These are phyloP conservation scores for Stenogyne calaminthoides DNA, from an alignment of 305 asterid genomes.

Conservation along the genomic window DNA sequence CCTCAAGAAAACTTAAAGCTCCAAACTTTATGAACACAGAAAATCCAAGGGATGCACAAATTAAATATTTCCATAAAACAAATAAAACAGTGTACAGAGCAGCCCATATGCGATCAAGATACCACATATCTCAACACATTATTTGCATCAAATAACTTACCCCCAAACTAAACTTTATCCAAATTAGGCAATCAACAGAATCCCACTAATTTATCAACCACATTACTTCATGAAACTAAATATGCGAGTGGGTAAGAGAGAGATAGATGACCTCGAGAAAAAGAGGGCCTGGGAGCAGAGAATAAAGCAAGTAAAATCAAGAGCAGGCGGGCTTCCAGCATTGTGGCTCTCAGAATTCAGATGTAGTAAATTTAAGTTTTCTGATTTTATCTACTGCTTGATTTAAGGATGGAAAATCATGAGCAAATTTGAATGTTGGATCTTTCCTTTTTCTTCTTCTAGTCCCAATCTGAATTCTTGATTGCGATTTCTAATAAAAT, in stretches of 20 bases:
- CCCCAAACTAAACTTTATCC: constrained; percentile 13
- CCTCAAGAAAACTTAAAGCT: constrained; percentile 16
- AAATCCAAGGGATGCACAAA: constrained; percentile 20
- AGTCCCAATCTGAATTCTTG: constrained; percentile 18
- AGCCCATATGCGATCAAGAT: constrained; percentile 17
- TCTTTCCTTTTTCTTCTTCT: constrained; percentile 28
- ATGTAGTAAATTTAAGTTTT: constrained; percentile 27
- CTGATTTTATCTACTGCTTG: constrained; percentile 12
- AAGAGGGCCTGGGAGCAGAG: constrained; percentile 44
- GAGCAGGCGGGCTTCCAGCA: constrained; percentile 45
- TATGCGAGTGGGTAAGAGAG: background rate
- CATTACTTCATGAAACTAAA: constrained; percentile 21
- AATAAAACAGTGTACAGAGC: constrained; percentile 22
- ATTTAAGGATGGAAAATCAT: constrained; percentile 8
- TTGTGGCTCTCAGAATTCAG: constrained; percentile 34
- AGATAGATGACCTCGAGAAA: constrained; percentile 51
- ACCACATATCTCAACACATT: constrained; percentile 2
- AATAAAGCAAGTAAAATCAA: constrained; percentile 39
- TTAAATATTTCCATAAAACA: constrained; percentile 22
- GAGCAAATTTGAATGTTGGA: constrained; percentile 22
- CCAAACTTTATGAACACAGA: constrained; percentile 14
- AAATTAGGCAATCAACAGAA: constrained; percentile 16
- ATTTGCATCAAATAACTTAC: constrained; percentile 1
- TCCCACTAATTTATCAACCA: constrained; percentile 23
- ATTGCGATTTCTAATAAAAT: background rate